These are phyloP conservation scores for Thelephora aurantiotincta DNA, from an alignment of 768 basidiomycete genomes.

Conservation along the genomic window DNA sequence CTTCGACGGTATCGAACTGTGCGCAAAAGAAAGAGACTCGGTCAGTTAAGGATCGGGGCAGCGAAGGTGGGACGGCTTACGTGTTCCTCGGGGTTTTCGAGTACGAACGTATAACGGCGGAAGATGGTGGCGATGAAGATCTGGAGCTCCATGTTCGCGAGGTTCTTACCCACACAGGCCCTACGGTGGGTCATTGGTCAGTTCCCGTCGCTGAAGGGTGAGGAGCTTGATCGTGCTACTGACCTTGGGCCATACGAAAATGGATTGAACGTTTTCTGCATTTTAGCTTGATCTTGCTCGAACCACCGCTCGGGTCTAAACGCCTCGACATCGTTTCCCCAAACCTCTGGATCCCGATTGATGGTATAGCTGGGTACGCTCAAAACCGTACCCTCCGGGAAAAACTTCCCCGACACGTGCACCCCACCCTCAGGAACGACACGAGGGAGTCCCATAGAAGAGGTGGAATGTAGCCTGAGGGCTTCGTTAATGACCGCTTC, in stretches of 20 bases:
- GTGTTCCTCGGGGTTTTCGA: conserved; percentile 41
- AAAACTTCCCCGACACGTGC: conserved; percentile 38
- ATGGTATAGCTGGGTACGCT: conserved; percentile 77
- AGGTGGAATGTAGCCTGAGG: conserved; percentile 75
- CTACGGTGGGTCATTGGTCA: conserved; percentile 22
- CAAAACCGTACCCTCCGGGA: conserved; percentile 63
- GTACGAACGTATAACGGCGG: conserved; percentile 60
- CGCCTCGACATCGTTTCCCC: conserved; percentile 66
- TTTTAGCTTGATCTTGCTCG: conserved; percentile 43
- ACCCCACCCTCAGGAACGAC: conserved; percentile 64
- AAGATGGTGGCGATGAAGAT: conserved; percentile 74
- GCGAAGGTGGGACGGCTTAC: conserved; percentile 23
- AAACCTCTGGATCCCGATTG: conserved; percentile 54
- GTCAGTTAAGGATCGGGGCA: conserved; percentile 1
- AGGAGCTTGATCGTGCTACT: conserved; percentile 7
- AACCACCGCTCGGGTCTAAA: conserved; percentile 84
- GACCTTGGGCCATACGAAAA: conserved; percentile 76
- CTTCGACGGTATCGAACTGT: conserved; percentile 66
- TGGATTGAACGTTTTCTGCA: conserved; percentile 70
- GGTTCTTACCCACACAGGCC: conserved; percentile 74
- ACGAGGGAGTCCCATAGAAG: conserved; percentile 72
- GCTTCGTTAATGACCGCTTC: conserved; percentile 83
- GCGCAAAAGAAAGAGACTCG: conserved; percentile 5
- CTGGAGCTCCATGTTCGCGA: conserved; percentile 66
- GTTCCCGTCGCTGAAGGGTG: too few relatives aligned